These are phyloP conservation scores for Bacidia gigantensis DNA, from an alignment of 495 filamentous ascomycete genomes.

Conservation along the genomic window DNA sequence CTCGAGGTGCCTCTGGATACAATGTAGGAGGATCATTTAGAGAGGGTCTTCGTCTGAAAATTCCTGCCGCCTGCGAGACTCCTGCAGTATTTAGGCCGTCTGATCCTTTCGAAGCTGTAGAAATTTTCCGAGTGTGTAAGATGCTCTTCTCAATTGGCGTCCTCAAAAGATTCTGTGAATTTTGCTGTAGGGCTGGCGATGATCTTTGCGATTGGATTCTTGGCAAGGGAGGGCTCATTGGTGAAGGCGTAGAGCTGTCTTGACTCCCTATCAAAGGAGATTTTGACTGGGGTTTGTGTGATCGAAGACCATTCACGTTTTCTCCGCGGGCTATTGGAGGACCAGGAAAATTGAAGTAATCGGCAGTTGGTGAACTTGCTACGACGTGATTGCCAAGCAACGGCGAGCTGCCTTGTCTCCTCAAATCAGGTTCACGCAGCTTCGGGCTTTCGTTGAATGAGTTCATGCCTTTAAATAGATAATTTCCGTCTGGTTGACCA, in stretches of 20 bases:
- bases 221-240: conserved; percentile 16
- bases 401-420: conserved; percentile 17
- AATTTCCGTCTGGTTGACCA: conserved; percentile 5
- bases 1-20: conserved; percentile 13
- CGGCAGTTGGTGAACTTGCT: conserved; percentile 4
- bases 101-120: conserved; percentile 7
- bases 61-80: conserved; percentile 5
- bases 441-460: conserved; percentile 1
- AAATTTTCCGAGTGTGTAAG: conserved; percentile 2
- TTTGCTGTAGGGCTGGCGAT: conserved; percentile 4
- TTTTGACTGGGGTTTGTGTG: conserved; percentile 14
- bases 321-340: conserved; percentile 8
- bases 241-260: conserved; percentile 20
- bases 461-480: conserved; percentile 14
- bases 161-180: not conserved
- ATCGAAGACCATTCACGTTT: conserved; percentile 12
- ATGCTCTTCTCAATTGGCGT: not conserved
- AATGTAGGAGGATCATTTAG: conserved; percentile 15
- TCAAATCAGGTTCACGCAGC: not conserved
- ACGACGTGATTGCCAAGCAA: conserved; percentile 12
- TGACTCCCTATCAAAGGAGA: conserved; percentile 19
- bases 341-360: conserved; percentile 8
- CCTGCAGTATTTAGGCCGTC: conserved; percentile 7
- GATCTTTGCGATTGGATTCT: conserved; percentile 12
- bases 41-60: conserved; percentile 12